phyloP scores from a whole-genome alignment of 2,329 filamentous ascomycete species.

The Botrytis byssoidea region DNA sequence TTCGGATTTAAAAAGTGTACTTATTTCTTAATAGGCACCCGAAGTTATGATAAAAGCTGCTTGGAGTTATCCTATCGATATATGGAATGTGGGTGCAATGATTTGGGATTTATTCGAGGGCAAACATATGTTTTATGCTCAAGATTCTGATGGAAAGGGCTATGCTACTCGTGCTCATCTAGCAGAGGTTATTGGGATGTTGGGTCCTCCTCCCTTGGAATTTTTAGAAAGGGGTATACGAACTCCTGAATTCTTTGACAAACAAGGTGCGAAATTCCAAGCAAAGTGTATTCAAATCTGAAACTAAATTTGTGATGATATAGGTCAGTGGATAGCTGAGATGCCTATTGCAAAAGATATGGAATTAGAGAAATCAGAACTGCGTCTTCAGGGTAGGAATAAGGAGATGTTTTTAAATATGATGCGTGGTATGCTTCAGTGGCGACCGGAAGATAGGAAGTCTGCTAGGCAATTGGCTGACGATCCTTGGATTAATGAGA shows the following conservation, averaged over 20 bases:
- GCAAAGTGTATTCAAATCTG: too few relatives aligned
- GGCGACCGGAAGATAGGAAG: conserved; percentile 38
- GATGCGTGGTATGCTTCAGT: conserved; percentile 39
- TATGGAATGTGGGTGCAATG: conserved; percentile 42
- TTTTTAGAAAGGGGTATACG: conserved; percentile 32
- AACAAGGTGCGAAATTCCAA: conserved; percentile 25
- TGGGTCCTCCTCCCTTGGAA: conserved; percentile 34
- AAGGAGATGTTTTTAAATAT: conserved; percentile 39
- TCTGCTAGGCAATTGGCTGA: conserved; percentile 39
- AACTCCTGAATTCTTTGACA: conserved; percentile 34
- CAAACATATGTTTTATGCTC: conserved; percentile 28
- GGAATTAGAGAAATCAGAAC: conserved; percentile 12
- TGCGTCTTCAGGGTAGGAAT: conserved; percentile 36
- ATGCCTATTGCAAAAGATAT: conserved; percentile 9
- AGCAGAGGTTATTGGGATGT: conserved; percentile 34
- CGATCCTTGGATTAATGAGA: conserved; percentile 36
- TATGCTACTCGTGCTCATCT: conserved; percentile 31
- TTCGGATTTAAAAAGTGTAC: too few relatives aligned
- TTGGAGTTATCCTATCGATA: conserved; percentile 41
- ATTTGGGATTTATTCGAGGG: conserved; percentile 37
- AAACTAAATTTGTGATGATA: too few relatives aligned
- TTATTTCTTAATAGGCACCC: too few relatives aligned
- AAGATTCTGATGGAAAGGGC: conserved; percentile 27
- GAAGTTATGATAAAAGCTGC: conserved; percentile 42
- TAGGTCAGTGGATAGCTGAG: background rate